phyloP scores from a whole-genome alignment of 78 protist genomes.

The Capsaspora owczarzaki region DNA sequence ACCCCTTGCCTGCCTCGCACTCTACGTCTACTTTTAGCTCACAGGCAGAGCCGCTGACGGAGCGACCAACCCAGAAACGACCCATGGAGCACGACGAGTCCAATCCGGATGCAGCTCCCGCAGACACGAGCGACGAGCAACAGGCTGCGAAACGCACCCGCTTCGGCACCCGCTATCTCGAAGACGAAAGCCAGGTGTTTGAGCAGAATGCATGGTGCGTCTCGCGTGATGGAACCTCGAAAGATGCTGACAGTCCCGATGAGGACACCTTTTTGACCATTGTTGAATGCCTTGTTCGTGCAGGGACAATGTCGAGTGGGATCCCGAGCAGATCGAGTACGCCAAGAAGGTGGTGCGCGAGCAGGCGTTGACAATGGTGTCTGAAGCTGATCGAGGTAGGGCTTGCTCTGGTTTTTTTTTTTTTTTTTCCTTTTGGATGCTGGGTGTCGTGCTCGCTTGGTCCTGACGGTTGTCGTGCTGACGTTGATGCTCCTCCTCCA shows the following conservation, averaged over 20 bases:
- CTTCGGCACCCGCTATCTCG: conserved; percentile 8
- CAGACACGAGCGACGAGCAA: too few relatives aligned
- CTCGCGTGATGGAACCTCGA: neutral
- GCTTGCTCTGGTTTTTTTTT: neutral
- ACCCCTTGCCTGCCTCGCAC: too few relatives aligned
- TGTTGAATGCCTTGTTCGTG: neutral
- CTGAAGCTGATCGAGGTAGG: neutral
- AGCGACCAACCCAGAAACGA: too few relatives aligned
- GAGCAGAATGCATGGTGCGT: conserved; percentile 10
- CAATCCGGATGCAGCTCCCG: too few relatives aligned
- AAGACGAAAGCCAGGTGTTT: neutral
- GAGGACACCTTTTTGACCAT: neutral
- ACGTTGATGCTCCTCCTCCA: neutral
- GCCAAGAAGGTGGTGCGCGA: neutral
- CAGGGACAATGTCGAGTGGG: conserved; percentile 21
- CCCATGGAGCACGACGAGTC: too few relatives aligned
- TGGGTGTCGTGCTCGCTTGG: neutral
- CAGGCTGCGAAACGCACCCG: neutral
- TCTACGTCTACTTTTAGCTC: too few relatives aligned
- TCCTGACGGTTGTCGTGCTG: too few relatives aligned
- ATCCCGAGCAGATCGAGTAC: neutral
- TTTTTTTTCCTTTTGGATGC: neutral
- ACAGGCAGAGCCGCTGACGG: too few relatives aligned
- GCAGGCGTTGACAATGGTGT: neutral
- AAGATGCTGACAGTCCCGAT: neutral